Conservation (phyloP, 306 rosid species). For the Quercus mongolica region DNA sequence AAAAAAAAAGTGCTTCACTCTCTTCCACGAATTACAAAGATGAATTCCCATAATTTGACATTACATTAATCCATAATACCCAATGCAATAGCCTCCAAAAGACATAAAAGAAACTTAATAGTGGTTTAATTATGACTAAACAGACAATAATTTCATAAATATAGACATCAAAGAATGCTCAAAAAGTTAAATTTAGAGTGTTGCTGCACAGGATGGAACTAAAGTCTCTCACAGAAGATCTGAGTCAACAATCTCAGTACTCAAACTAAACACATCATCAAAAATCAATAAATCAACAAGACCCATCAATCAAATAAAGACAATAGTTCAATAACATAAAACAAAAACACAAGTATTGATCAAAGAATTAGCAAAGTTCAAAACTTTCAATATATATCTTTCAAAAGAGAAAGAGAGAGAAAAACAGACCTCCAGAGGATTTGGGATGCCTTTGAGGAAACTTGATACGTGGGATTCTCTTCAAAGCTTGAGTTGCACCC, state of each 20-base stretch:
- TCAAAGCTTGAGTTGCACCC: conserved; percentile 59
- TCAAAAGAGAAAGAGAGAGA: background rate
- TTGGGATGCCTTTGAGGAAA: conserved; percentile 58
- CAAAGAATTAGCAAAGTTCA: background rate
- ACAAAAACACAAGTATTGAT: background rate
- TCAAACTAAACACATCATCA: background rate
- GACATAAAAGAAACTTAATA: background rate
- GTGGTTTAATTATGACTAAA: background rate
- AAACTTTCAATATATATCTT: background rate
- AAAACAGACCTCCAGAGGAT: conserved; percentile 28
- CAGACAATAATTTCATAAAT: background rate
- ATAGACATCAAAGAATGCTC: background rate
- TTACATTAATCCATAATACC: too few relatives aligned
- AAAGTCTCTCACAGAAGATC: background rate
- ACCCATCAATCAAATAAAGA: background rate
- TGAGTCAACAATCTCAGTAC: background rate
- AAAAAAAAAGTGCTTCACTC: background rate
- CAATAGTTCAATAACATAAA: background rate
- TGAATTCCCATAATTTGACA: background rate
- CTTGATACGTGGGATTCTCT: conserved; percentile 75
- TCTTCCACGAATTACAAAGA: background rate
- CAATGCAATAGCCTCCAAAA: background rate
- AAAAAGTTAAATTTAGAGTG: too few relatives aligned
- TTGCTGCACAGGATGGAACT: too few relatives aligned
- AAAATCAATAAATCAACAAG: background rate